A percentile compares a stretch with the other conserved stretches of the same genome.
These are phyloP conservation scores for Dactylella cylindrospora DNA, from an alignment of 2,329 filamentous ascomycete species.

Conservation along the genomic window DNA sequence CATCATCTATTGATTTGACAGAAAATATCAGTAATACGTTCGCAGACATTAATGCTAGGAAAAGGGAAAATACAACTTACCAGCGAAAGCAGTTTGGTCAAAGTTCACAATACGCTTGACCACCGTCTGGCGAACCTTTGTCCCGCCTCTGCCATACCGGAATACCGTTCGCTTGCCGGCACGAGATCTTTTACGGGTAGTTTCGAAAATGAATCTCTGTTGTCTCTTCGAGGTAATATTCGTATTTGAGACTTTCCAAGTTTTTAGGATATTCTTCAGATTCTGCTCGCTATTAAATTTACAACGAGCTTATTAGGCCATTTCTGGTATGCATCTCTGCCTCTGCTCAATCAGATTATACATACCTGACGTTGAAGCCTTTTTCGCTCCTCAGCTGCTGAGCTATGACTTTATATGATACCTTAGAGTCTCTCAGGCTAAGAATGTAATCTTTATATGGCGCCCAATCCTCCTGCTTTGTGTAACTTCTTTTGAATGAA, in stretches of 20 bases:
- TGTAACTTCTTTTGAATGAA: background rate
- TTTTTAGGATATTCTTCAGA: background rate
- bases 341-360: no score
- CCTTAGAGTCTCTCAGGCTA: background rate
- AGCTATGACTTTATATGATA: background rate
- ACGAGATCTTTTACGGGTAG: no score
- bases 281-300: background rate
- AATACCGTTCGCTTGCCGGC: no score
- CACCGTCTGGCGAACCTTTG: no score
- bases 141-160: no score
- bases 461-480: background rate
- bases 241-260: background rate
- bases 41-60: no score
- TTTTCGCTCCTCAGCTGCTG: background rate
- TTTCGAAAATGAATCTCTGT: background rate
- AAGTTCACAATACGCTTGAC: no score
- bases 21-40: no score
- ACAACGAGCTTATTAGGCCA: background rate
- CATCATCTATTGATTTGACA: no score
- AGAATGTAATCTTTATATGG: background rate
- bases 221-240: background rate
- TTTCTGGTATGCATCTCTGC: no score
- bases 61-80: no score
- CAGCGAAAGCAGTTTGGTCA: no score
- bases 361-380: background rate